Evolutionary conservation across 768 basidiomycete genomes (phyloP).

Genomic region (Lactarius deliciosus): DNA sequence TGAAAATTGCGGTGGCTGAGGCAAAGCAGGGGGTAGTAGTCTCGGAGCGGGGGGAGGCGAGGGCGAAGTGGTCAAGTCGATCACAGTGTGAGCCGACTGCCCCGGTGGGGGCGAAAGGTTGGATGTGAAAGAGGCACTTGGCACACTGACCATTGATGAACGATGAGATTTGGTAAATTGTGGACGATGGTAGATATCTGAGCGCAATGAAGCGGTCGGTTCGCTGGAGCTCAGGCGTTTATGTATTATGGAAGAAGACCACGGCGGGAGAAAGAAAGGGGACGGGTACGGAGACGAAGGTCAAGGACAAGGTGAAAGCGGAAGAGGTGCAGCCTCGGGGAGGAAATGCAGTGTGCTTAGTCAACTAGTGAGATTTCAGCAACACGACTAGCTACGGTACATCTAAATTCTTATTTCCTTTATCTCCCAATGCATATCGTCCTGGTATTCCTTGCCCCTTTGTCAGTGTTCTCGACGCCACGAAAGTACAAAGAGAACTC

Average conservation of each 20-base stretch:
- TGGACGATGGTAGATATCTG: not conserved
- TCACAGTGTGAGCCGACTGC: constrained; percentile 15
- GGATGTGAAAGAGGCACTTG: constrained; percentile 26
- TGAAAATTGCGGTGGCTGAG: constrained; percentile 27
- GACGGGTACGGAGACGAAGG: constrained; percentile 17
- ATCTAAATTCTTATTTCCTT: not conserved
- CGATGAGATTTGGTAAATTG: constrained; percentile 18
- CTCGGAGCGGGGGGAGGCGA: constrained; percentile 24
- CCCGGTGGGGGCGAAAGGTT: constrained; percentile 12
- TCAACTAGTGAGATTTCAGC: constrained; percentile 1
- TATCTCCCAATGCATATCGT: not conserved
- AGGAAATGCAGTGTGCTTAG: constrained; percentile 10
- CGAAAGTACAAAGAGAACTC: not conserved
- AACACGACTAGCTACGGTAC: not conserved
- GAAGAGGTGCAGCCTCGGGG: constrained; percentile 1
- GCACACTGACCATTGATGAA: constrained; percentile 28
- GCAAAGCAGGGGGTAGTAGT: constrained; percentile 30
- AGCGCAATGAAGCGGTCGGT: not conserved
- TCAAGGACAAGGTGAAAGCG: constrained; percentile 8
- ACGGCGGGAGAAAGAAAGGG: constrained; percentile 9
- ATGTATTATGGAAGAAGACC: constrained; percentile 1
- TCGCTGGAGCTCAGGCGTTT: constrained; percentile 1
- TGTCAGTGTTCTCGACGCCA: not conserved
- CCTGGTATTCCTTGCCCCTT: not conserved
- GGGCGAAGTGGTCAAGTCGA: constrained; percentile 23